phyloP scores from a whole-genome alignment of 169 alveolate genomes.

The Plasmodium falciparum region DNA sequence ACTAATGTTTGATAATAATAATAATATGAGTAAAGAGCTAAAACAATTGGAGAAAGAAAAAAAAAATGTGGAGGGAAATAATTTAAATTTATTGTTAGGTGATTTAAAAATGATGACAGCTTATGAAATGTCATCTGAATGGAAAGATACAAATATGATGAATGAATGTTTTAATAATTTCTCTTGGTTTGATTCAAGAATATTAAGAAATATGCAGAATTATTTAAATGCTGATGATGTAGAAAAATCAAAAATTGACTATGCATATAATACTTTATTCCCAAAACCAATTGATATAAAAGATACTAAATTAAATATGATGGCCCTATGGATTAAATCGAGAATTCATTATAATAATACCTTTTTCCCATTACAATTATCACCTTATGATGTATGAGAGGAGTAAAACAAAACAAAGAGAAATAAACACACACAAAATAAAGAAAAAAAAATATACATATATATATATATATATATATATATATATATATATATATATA shows the following conservation, averaged over 20 bases:
- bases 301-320: constrained; percentile 79
- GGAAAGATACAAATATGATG: constrained; percentile 82
- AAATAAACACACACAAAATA: too few species aligned
- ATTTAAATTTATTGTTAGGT: constrained; percentile 67
- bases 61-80: constrained; percentile 30
- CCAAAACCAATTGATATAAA: constrained; percentile 79
- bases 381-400: constrained; percentile 38
- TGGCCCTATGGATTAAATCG: constrained; percentile 82
- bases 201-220: constrained; percentile 74
- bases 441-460: too few species aligned
- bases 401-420: too few species aligned
- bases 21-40: constrained; percentile 6
- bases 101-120: constrained; percentile 82
- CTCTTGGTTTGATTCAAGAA: constrained; percentile 81
- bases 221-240: constrained; percentile 77
- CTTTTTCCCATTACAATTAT: constrained; percentile 62
- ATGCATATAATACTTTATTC: constrained; percentile 78
- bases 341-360: constrained; percentile 75
- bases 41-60: constrained; percentile 68
- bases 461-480: too few species aligned
- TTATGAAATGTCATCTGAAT: constrained; percentile 79
- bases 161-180: constrained; percentile 76
- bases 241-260: constrained; percentile 78
- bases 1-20: constrained; percentile 14
- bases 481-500: too few species aligned